Percentiles rank a stretch among this genome's conserved stretches.
Evolutionary conservation across 2,329 filamentous ascomycete genomes (phyloP).

Genomic region (Fusarium marasasianum): DNA sequence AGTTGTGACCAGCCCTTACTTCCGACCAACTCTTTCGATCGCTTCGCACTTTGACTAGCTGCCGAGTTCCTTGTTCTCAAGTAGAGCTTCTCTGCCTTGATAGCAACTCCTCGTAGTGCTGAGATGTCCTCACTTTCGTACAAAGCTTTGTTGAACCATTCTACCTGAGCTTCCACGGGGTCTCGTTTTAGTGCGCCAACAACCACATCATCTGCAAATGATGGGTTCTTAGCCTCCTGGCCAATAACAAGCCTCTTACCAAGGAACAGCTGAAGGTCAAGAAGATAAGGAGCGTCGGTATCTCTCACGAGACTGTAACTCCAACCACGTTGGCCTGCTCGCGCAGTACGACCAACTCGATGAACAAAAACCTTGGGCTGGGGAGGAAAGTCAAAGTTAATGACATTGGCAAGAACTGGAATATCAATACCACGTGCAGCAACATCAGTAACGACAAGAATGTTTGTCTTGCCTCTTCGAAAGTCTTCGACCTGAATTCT

Average conservation of each 20-base stretch:
- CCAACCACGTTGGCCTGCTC: conserved; percentile 93
- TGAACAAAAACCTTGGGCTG: conserved; percentile 98
- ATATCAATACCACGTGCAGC: conserved; percentile 98
- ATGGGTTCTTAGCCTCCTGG: conserved; percentile 68
- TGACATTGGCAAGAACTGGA: conserved; percentile 92
- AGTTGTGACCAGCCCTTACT: conserved; percentile 77
- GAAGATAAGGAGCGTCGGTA: conserved; percentile 87
- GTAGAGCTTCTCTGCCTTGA: conserved; percentile 93
- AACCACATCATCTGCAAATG: conserved; percentile 84
- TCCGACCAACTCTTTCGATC: conserved; percentile 79
- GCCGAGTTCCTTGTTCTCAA: conserved; percentile 89
- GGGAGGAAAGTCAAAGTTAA: conserved; percentile 98
- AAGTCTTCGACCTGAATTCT: conserved; percentile 94
- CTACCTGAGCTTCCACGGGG: conserved; percentile 76
- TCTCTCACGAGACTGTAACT: conserved; percentile 92
- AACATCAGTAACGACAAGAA: conserved; percentile 95
- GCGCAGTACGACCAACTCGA: conserved; percentile 92
- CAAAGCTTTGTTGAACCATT: conserved; percentile 84
- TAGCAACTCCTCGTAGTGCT: conserved; percentile 75
- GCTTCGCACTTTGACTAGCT: conserved; percentile 87
- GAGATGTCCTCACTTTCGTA: conserved; percentile 78
- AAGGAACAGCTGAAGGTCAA: conserved; percentile 94
- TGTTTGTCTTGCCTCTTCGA: conserved; percentile 82
- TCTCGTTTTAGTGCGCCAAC: conserved; percentile 80
- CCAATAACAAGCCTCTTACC: conserved; percentile 85